These are phyloP conservation scores for Auxenochlorella pyrenoidosa DNA, from an alignment of 139 green algal species.

Conservation along the genomic window DNA sequence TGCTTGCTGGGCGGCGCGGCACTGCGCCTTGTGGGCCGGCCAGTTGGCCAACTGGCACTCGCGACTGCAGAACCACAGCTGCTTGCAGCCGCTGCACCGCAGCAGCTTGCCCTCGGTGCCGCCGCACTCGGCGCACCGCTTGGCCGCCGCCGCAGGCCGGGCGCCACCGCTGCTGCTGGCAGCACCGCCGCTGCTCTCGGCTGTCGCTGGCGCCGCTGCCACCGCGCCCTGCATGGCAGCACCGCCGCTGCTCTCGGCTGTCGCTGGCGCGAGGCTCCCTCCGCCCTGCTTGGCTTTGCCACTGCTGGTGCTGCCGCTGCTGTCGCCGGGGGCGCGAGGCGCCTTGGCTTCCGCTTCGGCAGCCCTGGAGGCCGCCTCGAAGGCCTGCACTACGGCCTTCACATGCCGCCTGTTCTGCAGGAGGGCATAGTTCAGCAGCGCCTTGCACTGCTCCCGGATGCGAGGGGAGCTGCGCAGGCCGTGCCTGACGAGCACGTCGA, in stretches of 20 bases:
- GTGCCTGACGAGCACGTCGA: background rate
- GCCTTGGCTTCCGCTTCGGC: background rate
- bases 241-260: background rate
- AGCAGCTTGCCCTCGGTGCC: background rate
- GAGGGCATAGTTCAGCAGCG: background rate
- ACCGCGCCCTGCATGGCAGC: too few species aligned
- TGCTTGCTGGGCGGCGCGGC: background rate
- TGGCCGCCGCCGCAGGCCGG: background rate
- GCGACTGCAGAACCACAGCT: background rate
- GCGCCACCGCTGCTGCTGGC: background rate
- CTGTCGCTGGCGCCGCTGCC: background rate
- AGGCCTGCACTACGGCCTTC: background rate
- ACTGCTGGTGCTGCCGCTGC: background rate
- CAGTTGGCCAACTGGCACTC: constrained; percentile 6
- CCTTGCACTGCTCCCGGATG: background rate
- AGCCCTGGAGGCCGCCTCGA: background rate
- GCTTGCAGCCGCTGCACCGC: constrained; percentile 10
- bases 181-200: background rate
- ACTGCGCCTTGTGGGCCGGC: constrained; percentile 1
- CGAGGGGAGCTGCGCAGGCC: background rate
- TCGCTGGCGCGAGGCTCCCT: too few species aligned
- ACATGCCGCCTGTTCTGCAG: background rate
- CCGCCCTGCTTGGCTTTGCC: background rate
- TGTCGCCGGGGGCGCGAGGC: background rate
- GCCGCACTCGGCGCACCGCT: background rate